Evolutionary conservation across 768 basidiomycete species (phyloP).

Genomic region (Galerina marginata): DNA sequence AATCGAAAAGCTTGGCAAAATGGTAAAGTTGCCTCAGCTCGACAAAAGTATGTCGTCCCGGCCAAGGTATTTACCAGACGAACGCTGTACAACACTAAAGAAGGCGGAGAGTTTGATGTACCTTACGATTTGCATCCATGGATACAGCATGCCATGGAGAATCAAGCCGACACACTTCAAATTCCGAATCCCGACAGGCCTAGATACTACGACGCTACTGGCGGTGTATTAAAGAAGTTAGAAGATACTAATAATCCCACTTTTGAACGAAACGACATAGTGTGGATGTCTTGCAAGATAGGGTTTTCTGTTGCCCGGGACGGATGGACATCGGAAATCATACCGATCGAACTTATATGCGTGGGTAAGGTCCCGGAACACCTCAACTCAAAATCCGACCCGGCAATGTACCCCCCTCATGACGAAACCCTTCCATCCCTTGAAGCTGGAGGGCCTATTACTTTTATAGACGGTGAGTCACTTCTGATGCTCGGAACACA

Average conservation of each 20-base stretch:
- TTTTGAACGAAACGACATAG: background rate
- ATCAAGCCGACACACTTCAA: background rate
- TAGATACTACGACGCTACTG: background rate
- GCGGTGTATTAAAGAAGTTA: background rate
- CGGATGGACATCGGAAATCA: background rate
- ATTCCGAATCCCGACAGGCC: background rate
- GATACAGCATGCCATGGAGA: background rate
- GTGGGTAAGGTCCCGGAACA: background rate
- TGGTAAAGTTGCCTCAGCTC: background rate
- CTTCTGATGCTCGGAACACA: too few relatives aligned
- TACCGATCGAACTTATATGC: background rate
- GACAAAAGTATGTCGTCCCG: background rate
- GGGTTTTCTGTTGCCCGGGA: background rate
- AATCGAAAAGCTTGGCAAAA: background rate
- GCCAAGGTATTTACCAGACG: background rate
- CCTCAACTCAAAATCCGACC: background rate
- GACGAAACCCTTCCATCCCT: background rate
- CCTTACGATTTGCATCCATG: conserved; percentile 1
- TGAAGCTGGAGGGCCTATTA: background rate
- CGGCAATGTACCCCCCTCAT: background rate
- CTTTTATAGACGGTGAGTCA: background rate
- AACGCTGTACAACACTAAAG: background rate
- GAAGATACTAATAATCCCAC: background rate
- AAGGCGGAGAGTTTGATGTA: background rate
- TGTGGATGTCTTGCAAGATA: background rate